These are phyloP conservation scores for Irpex lacteus DNA, from an alignment of 1,284 basidiomycete genomes.

Conservation along the genomic window DNA sequence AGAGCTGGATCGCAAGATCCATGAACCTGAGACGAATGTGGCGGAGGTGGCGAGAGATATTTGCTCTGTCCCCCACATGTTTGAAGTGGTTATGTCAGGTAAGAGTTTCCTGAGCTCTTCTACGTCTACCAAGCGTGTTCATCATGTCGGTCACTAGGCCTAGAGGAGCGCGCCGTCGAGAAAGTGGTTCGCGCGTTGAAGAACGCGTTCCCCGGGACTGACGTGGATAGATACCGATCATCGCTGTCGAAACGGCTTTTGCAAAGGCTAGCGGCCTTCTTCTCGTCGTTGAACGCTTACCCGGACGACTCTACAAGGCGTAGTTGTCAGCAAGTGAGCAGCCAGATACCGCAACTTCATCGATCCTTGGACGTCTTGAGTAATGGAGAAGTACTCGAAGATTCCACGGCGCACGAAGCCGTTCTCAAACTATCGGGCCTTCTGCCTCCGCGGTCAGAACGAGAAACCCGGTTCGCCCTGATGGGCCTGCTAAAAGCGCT, in stretches of 20 bases:
- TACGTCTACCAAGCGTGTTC: not conserved
- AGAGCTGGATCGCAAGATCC: not conserved
- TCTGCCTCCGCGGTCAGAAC: not conserved
- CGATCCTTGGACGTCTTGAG: not conserved
- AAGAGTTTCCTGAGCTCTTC: not conserved
- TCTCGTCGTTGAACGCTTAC: not conserved
- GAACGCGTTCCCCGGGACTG: not conserved
- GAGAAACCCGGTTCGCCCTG: not conserved
- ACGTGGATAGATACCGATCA: not conserved
- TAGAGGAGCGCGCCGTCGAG: not conserved
- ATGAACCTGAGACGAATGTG: not conserved
- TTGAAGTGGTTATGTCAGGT: not conserved
- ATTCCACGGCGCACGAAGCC: not conserved
- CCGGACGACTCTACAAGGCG: not conserved
- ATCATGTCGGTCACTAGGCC: not conserved
- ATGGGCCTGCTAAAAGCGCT: not conserved
- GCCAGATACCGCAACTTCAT: not conserved
- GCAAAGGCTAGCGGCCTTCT: not conserved
- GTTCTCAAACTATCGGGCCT: not conserved
- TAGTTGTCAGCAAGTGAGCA: not conserved
- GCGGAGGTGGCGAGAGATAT: not conserved
- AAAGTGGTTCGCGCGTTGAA: not conserved
- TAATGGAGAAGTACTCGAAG: not conserved
- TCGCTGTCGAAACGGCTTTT: not conserved
- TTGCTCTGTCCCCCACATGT: not conserved